These are phyloP conservation scores for Boletellus dicymbophilus DNA, from an alignment of 1,284 basidiomycete species.

Conservation along the genomic window DNA sequence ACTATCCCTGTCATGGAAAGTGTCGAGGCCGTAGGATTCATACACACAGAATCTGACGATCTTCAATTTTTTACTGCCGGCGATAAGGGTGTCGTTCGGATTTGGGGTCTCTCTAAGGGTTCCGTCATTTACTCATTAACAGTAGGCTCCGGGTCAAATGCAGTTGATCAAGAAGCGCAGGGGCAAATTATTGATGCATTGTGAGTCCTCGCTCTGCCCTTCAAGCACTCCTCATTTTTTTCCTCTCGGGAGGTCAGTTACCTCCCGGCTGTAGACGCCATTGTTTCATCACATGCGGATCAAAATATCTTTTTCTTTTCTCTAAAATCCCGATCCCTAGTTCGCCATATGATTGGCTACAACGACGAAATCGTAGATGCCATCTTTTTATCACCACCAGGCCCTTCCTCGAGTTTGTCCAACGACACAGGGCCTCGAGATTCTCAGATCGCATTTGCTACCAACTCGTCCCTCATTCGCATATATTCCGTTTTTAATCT, in stretches of 20 bases:
- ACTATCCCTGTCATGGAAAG: constrained; percentile 89
- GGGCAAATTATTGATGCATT: constrained; percentile 70
- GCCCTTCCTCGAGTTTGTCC: constrained; percentile 3
- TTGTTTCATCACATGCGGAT: constrained; percentile 95
- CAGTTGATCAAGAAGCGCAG: constrained; percentile 75
- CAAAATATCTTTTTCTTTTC: constrained; percentile 95
- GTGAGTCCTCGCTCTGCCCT: constrained; percentile 47
- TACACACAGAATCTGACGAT: constrained; percentile 53
- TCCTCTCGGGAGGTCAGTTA: constrained; percentile 59
- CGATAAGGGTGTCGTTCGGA: constrained; percentile 78
- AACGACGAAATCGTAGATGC: constrained; percentile 98
- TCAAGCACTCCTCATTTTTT: constrained; percentile 20
- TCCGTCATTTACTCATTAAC: constrained; percentile 65
- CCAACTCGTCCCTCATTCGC: constrained; percentile 92
- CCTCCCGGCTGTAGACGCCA: constrained; percentile 57
- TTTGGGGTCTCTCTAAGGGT: constrained; percentile 82
- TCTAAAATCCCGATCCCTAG: constrained; percentile 57
- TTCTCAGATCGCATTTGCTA: constrained; percentile 88
- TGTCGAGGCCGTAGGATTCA: constrained; percentile 82
- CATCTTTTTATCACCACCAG: constrained; percentile 64
- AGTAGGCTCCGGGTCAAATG: constrained; percentile 42
- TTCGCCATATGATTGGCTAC: constrained; percentile 94
- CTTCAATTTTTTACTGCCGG: constrained; percentile 86
- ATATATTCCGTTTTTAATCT: constrained; percentile 77
- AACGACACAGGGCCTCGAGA: constrained; percentile 40